Evolutionary conservation across 768 basidiomycete species (phyloP).

Genomic region (Fibroporia radiculosa): DNA sequence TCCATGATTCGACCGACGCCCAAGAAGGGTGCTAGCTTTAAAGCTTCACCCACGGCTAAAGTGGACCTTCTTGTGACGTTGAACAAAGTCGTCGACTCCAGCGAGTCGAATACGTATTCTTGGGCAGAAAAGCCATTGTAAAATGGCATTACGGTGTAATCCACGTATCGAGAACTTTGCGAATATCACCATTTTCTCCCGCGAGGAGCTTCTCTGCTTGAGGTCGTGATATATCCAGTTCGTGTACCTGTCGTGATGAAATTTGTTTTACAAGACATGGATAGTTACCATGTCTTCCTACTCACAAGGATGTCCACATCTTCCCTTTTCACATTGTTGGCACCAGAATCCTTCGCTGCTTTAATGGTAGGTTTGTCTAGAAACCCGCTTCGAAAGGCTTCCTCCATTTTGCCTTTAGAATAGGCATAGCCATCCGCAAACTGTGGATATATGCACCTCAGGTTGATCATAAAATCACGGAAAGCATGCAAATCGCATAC

Average conservation of each 20-base stretch:
- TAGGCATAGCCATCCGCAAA: conserved; percentile 62
- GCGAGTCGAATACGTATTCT: no score
- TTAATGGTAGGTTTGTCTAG: conserved; percentile 51
- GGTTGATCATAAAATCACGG: neutral
- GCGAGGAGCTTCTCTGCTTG: conserved; percentile 53
- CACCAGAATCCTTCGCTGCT: conserved; percentile 32
- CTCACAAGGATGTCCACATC: conserved; percentile 61
- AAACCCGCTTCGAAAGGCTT: conserved; percentile 49
- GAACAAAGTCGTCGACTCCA: no score
- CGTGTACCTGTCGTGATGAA: conserved; percentile 37
- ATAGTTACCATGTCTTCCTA: neutral
- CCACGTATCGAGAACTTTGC: conserved; percentile 35
- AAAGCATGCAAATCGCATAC: conserved; percentile 29
- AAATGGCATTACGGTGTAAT: conserved; percentile 11
- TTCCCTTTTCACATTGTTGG: conserved; percentile 41
- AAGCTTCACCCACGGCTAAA: neutral
- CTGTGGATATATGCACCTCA: conserved; percentile 27
- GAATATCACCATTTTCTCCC: conserved; percentile 46
- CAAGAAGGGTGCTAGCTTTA: neutral
- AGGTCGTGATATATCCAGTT: conserved; percentile 53
- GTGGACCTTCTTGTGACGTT: neutral
- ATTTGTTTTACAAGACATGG: neutral
- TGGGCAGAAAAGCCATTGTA: no score
- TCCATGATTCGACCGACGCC: conserved; percentile 19
- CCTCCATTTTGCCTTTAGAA: conserved; percentile 59